Evolutionary conservation across 768 basidiomycete genomes (phyloP).

Genomic region (Astraeus odoratus): DNA sequence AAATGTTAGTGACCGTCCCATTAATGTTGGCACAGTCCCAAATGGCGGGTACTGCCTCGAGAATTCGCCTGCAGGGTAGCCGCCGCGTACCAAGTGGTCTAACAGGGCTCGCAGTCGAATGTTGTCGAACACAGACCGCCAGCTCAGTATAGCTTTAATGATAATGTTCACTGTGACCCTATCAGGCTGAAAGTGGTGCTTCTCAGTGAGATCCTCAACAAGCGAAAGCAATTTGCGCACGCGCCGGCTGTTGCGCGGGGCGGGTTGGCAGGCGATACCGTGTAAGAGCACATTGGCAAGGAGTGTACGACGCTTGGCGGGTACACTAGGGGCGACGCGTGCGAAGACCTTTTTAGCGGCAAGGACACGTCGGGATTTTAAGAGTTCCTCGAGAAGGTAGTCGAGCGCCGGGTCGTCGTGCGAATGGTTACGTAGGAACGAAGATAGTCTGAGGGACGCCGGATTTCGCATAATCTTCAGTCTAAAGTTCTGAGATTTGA

Average conservation of each 20-base stretch:
- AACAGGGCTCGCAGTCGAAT: slow-evolving; percentile 49
- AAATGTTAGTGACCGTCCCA: too few species aligned
- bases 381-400: slow-evolving; percentile 16
- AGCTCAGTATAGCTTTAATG: slow-evolving; percentile 53
- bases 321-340: slow-evolving; percentile 19
- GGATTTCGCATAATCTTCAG: slow-evolving; percentile 2
- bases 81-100: slow-evolving; percentile 52
- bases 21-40: too few species aligned
- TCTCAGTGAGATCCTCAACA: slow-evolving; percentile 36
- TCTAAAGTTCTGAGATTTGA: not conserved
- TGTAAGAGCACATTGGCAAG: slow-evolving; percentile 56
- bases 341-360: slow-evolving; percentile 40
- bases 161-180: slow-evolving; percentile 66
- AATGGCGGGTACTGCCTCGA: slow-evolving; percentile 38
- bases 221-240: slow-evolving; percentile 36
- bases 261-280: slow-evolving; percentile 28
- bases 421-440: slow-evolving; percentile 9
- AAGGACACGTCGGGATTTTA: slow-evolving; percentile 30
- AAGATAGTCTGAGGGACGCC: slow-evolving; percentile 12
- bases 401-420: slow-evolving; percentile 9
- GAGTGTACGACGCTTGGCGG: slow-evolving; percentile 28
- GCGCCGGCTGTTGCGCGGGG: slow-evolving; percentile 36
- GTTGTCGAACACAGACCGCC: slow-evolving; percentile 38
- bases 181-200: slow-evolving; percentile 52
- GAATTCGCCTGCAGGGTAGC: slow-evolving; percentile 42